Evolutionary conservation across 2,329 filamentous ascomycete genomes (phyloP), one percentile per base, ranked within the genome.

Genomic region (Xylaria sp.): DNA sequence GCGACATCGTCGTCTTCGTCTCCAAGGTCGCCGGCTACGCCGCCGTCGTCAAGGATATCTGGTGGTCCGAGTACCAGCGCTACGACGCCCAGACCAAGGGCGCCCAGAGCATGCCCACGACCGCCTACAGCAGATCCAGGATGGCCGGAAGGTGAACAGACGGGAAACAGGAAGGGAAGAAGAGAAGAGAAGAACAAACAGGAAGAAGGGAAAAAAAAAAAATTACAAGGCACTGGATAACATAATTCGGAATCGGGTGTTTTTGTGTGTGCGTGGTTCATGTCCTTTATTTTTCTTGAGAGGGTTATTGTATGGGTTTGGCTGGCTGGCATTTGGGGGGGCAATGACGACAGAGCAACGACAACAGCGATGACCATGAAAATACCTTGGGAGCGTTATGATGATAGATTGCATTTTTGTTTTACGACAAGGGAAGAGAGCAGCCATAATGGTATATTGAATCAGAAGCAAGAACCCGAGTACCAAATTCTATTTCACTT

Each of bases 61-160:
- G 83, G 80, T 66, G 78, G 62, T 69, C 71, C 52, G 84, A 87
- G 70, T 86, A 86, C 66, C 72, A 78, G 65, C 74, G 75, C 53
- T 85, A 83, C 66, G 80, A 85, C 64, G 76, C 76, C 59, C 75
- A 78, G 71, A 71, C 72, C 51, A 54, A 54, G 48, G 65, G 70
- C 45, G 66, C 56, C 2, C 58, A 57, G 50, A 52, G 55, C 44
- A 43, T 38, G 21, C 43, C 54, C 11, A 58, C 57, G 16, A 43
- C 54, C 2, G 59, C 61, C 1, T 54, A 48, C 29, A 57, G 51
- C 1, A 52, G 59, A 46, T 54, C 59, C 9, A 44, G 59, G 18
- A 59, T 58, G 17, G 18, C 16, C 9, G 48, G 44, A 9, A 57
- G 53, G 53, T 62, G 45, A 46, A 29, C 8, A 22, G 3, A 39